phyloP scores from a whole-genome alignment of 345 rosid genomes.

The Abelmoschus esculentus region DNA sequence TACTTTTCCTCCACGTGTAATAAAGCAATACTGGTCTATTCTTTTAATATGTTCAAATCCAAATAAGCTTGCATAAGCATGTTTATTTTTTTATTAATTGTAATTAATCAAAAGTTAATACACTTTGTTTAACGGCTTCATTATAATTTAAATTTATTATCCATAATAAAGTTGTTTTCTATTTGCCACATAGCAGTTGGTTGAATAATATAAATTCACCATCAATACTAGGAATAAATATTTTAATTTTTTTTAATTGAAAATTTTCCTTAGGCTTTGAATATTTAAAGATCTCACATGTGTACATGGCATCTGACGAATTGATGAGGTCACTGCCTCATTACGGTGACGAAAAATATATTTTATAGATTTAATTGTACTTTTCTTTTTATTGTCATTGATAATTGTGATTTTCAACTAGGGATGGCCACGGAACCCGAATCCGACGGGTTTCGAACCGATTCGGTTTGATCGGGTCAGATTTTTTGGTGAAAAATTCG shows the following conservation, averaged over 20 bases:
- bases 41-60: no score
- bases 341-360: not conserved
- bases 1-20: no score
- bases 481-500: no score
- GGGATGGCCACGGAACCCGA: no score
- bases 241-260: not conserved
- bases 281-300: not conserved
- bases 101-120: no score
- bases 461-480: no score
- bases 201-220: not conserved
- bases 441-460: no score
- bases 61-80: no score
- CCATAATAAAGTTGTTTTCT: not conserved
- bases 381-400: not conserved
- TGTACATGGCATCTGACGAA: not conserved
- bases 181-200: not conserved
- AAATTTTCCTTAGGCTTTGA: not conserved
- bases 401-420: conserved; percentile 1
- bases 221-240: not conserved
- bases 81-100: no score
- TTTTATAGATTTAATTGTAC: not conserved
- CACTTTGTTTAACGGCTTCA: no score
- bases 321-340: not conserved
- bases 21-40: no score
- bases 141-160: no score